Evolutionary conservation across 805 yeast species (phyloP), one percentile per base, ranked within the genome.

Genomic region (Pichia nakasei): DNA sequence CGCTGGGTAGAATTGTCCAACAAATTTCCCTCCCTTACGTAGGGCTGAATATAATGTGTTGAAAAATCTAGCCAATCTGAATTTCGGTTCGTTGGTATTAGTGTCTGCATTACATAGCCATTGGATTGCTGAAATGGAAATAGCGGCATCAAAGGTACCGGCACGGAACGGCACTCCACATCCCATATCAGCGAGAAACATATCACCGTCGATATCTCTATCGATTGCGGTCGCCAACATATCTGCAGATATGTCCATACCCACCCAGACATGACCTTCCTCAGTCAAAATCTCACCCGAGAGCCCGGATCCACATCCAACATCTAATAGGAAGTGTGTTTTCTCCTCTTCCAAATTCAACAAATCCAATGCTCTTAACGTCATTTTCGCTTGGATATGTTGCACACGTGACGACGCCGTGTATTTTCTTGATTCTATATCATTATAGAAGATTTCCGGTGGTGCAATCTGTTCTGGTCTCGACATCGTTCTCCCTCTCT

Each of bases 71-170:
- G 81, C 68, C 43, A 87, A 65, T 62, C 98, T 77, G 56, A 73
- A 75, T 58, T 82, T 82, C 20, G 98, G 98, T 57, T 89, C 95
- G 43, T 80, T 81, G 34, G 72, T 70, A 3, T 86, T 64, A 6
- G 86, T 73, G 61, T 93, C 98, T 2, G 97, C 97, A 61, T 93
- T 93, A 68, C 97, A 89, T 35, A 93, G 75, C 98, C 98, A 93
- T 63, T 93, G 98, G 41, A 93, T 88, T 12, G 94, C 98, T 31
- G 95, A 83, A 49, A 93, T 87, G 22, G 94, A 82, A 27, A 93
- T 85, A 1, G 95, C 97, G 1, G 97, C 97, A 63, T 93, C 98
- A 61, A 91, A 93, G 0, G 95, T 73, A 41, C 98, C 98, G 2
- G 97, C 86, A 58, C 98, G 73, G 58, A 93, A 93, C 5, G 97